Evolutionary conservation across 768 basidiomycete species (phyloP).

Genomic region (Boletus rubroflammeus): DNA sequence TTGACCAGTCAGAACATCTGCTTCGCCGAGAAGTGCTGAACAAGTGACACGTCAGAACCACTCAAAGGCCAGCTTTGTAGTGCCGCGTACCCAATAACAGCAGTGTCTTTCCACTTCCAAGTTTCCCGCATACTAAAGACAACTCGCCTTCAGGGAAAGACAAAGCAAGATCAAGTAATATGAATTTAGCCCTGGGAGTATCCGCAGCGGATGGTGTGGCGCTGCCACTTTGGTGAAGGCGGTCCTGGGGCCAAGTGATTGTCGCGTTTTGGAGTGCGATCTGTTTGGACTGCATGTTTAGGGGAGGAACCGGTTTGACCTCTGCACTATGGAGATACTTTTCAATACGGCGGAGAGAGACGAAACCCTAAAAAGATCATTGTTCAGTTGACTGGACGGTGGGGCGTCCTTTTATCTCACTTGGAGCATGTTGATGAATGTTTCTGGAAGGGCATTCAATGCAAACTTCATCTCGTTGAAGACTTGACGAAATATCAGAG

Average conservation of each 20-base stretch:
- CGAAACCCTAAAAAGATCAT: conserved; percentile 49
- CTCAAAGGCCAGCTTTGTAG: background rate
- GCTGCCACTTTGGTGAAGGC: conserved; percentile 42
- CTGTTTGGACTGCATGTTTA: conserved; percentile 51
- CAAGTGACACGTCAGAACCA: conserved; percentile 6
- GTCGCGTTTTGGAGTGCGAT: conserved; percentile 83
- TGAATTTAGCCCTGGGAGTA: conserved; percentile 77
- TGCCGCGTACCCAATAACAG: conserved; percentile 55
- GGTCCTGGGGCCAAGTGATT: conserved; percentile 86
- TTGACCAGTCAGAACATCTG: conserved; percentile 65
- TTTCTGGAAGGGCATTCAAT: conserved; percentile 84
- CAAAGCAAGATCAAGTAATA: conserved; percentile 73
- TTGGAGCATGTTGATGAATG: conserved; percentile 87
- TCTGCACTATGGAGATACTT: conserved; percentile 80
- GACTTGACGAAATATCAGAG: conserved; percentile 40
- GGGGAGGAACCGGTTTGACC: conserved; percentile 57
- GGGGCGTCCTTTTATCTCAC: conserved; percentile 28
- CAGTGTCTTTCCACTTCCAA: conserved; percentile 87
- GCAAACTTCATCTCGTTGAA: conserved; percentile 88
- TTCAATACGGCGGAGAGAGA: conserved; percentile 87
- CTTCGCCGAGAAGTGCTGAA: conserved; percentile 66
- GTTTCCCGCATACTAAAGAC: conserved; percentile 82
- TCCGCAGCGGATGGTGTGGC: conserved; percentile 52
- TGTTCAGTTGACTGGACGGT: background rate
- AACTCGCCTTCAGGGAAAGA: conserved; percentile 78